Evolutionary conservation across 495 filamentous ascomycete genomes (phyloP), one percentile per base, ranked within the genome.

Genomic region (Xylaria bambusicola): DNA sequence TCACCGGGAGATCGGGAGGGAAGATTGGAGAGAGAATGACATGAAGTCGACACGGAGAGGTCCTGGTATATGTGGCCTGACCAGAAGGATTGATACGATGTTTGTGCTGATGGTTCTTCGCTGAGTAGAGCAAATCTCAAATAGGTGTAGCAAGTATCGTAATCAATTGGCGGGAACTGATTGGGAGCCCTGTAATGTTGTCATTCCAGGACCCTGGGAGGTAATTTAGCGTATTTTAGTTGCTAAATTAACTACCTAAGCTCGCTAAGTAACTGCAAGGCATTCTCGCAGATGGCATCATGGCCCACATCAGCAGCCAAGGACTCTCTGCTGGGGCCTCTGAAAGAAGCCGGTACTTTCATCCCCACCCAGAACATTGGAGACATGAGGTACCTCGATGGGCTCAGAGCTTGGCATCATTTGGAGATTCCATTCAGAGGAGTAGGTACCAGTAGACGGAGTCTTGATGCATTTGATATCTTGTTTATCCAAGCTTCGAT

Each of bases 1-100:
- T 76, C 64, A 75, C 69, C 73, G 62, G 57, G 42, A 26, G 18
- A 27, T 64, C 9, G 53, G 38, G 33, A 29, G 18, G n/a, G 17
- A 33, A 20, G 29, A 13, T 6, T 7, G 23, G 13, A 17, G 0
- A 24, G 24, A 6, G 24, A 52, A 15, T 41, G 12, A 33, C 66
- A 68, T 68, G 6, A 31, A n/a, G 21, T 29, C 12, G 5, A 6
- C 26, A 20, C 7, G 6, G 20, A 23, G 36, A 15, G 6, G 36
- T 38, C 3, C 3, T 38, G 8, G 15, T 13, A 7, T 33, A 38
- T 33, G 10, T 10, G 29, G 29, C 10, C 29, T n/a, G n/a, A n/a
- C n/a, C n/a, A n/a, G n/a, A n/a, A n/a, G n/a, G n/a, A n/a, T n/a
- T 38, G 12, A 10, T 3, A 13, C 15, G 36, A 38, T 38, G 36